phyloP scores from a whole-genome alignment of 1,139 yeast genomes.

The Saccharomycopsis hybrid region DNA sequence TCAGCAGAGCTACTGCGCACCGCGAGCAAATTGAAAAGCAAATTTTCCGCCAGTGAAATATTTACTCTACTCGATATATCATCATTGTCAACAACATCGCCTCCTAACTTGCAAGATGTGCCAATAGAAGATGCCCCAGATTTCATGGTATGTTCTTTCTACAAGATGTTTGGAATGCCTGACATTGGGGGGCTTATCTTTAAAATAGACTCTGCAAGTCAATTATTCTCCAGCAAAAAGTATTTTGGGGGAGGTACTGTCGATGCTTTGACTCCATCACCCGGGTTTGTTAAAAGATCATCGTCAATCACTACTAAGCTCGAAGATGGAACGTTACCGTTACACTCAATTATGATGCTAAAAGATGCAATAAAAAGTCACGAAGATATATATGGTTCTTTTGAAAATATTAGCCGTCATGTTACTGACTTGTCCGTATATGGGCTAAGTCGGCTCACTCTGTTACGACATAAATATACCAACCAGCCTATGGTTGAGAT shows the following conservation, averaged over 20 bases:
- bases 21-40: too few species aligned
- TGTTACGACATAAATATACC: constrained; percentile 25
- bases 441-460: constrained; percentile 24
- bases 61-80: constrained; percentile 34
- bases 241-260: constrained; percentile 44
- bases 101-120: constrained; percentile 28
- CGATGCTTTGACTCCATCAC: constrained; percentile 30
- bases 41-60: not conserved
- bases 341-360: constrained; percentile 33
- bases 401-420: constrained; percentile 28
- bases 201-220: constrained; percentile 25
- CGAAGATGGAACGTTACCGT: constrained; percentile 40
- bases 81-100: constrained; percentile 31
- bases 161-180: constrained; percentile 40
- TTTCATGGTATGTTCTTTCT: constrained; percentile 34
- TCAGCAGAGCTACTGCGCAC: constrained; percentile 18
- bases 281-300: constrained; percentile 23
- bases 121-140: constrained; percentile 28
- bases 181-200: constrained; percentile 37
- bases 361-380: constrained; percentile 32
- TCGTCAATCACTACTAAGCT: constrained; percentile 22
- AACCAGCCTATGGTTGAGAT: constrained; percentile 25
- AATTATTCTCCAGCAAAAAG: constrained; percentile 26
- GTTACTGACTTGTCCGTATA: constrained; percentile 26
- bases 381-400: constrained; percentile 28